A percentile compares a stretch with the other conserved stretches of the same genome.
Conservation (phyloP, 2,329 filamentous ascomycete species). For the Emericellopsis atlantica region DNA sequence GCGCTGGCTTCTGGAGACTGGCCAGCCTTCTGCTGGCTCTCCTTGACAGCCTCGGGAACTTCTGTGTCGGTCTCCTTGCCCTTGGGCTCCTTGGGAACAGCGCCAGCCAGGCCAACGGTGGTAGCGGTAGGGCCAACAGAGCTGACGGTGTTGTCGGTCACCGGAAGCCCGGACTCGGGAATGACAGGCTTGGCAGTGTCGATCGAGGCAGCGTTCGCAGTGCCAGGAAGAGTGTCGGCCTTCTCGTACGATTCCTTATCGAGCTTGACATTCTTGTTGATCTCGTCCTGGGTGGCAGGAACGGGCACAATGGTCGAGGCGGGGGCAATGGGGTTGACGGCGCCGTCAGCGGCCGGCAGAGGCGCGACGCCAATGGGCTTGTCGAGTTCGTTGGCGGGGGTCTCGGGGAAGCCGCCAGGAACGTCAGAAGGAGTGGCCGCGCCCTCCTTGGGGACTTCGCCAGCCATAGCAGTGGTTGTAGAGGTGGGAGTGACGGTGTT, state of each 20-base stretch:
- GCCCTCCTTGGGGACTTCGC: conserved; percentile 34
- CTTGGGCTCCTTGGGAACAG: conserved; percentile 50
- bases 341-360: conserved; percentile 47
- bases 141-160: conserved; percentile 38
- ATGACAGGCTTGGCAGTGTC: conserved; percentile 31
- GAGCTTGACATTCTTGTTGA: conserved; percentile 59
- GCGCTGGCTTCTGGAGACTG: conserved; percentile 56
- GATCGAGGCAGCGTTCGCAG: conserved; percentile 21
- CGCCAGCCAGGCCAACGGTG: conserved; percentile 55
- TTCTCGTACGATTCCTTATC: conserved; percentile 84
- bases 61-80: conserved; percentile 37
- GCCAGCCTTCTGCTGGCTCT: conserved; percentile 57
- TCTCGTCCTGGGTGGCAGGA: conserved; percentile 52
- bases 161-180: conserved; percentile 71
- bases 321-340: conserved; percentile 69
- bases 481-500: conserved; percentile 59
- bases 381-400: conserved; percentile 41
- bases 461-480: conserved; percentile 57
- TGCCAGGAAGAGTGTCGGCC: conserved; percentile 49
- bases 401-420: conserved; percentile 47
- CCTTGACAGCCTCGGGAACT: conserved; percentile 45
- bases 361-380: conserved; percentile 47
- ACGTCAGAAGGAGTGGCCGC: conserved; percentile 20
- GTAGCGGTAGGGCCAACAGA: conserved; percentile 44
- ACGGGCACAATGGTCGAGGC: conserved; percentile 73